Evolutionary conservation across 179 eudicot genomes (phyloP), one percentile per base, ranked within the genome.

Genomic region (Silene coronaria): DNA sequence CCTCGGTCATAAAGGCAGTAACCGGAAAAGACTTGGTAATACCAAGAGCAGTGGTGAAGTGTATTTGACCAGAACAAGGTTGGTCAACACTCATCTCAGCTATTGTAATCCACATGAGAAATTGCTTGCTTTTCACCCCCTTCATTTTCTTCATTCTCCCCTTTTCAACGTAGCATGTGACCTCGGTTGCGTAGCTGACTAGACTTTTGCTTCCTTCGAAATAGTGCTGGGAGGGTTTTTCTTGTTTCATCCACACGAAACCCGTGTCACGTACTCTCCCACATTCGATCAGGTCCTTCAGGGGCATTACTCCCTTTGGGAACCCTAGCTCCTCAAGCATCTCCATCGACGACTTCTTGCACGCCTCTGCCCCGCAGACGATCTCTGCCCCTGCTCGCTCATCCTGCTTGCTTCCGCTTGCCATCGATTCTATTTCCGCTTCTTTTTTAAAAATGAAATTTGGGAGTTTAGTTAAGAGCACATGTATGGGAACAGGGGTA

Each of bases 231-330:
- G 84, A 89, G 0, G 95, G 88, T 0, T 82, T 86, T 72, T 85
- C 85, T 51, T 88, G 97, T 69, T 85, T 95, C 97, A 95, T 90
- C 97, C 97, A 92, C 26, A 95, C 93, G 28, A 88, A 92, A 4
- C 99, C 97, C 0, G 97, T 95, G 4, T 85, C 89, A 5, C 82
- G 82, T 0, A 92, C 97, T 17, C 90, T 57, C 2, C 99, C 99
- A 12, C 93, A 89, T 79, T 95, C 97, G 19, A 75, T 89, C 0
- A 92, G 84, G 64, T 91, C 91, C 80, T 89, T 84, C 14, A 92
- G 80, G 2, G 98, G 97, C 48, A 92, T 82, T 0, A 92, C 91
- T 0, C 98, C 97, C 61, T 73, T 85, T 0, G 98, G 98, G 70
- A 94, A 92, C 1, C 95, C 97, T 13, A 94, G 81, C 70, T 90